phyloP scores from a whole-genome alignment of 768 basidiomycete species.

The Inosperma sp. region DNA sequence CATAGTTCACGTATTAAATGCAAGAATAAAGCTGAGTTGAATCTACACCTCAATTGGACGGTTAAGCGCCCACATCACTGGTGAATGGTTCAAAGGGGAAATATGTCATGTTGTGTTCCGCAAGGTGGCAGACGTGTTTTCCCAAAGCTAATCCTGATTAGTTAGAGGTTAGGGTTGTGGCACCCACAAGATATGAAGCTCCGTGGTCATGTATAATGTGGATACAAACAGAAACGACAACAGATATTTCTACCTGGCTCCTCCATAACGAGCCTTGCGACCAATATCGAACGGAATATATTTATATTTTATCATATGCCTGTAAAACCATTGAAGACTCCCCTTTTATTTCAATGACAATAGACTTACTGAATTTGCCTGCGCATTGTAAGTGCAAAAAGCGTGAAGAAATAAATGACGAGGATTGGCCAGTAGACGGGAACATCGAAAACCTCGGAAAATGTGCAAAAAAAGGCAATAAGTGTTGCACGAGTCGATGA shows the following conservation, averaged over 20 bases:
- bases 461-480: constrained; percentile 73
- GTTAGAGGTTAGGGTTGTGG: too few species aligned
- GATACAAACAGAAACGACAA: neutral
- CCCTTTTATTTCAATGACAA: neutral
- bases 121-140: too few species aligned
- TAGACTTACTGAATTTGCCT: constrained; percentile 85
- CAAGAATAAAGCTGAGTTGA: too few species aligned
- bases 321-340: constrained; percentile 26
- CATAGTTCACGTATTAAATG: too few species aligned
- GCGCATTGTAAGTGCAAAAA: constrained; percentile 94
- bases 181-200: too few species aligned
- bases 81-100: too few species aligned
- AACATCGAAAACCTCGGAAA: constrained; percentile 85
- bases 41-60: too few species aligned
- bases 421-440: constrained; percentile 99
- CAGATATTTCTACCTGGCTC: constrained; percentile 37
- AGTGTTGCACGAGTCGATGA: constrained; percentile 87
- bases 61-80: too few species aligned
- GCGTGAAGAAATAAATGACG: constrained; percentile 92
- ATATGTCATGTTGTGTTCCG: too few species aligned
- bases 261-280: constrained; percentile 84
- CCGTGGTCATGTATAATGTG: neutral
- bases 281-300: constrained; percentile 96
- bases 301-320: constrained; percentile 99
- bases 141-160: too few species aligned